Base-by-base conservation (phyloP, 768 basidiomycete genomes). In the Leccinum obscurum region DNA sequence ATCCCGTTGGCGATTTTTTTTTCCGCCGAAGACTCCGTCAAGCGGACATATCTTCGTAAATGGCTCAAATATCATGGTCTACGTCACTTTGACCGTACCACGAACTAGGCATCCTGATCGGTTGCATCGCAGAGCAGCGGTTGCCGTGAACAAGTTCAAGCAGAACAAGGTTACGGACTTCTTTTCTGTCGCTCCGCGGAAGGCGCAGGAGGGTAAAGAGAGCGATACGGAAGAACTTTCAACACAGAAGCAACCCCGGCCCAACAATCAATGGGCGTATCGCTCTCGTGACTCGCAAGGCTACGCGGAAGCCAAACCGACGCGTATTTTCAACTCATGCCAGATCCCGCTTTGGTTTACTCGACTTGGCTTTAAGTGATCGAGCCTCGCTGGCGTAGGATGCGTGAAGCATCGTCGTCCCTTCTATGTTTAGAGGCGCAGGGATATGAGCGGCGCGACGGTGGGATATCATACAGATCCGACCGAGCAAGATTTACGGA, bases 101-200 rank as follows among this genome's bases (percentile, higher is more conserved):
- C 88, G 97, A 30, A 89, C 98, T 63, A 88, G 87, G 26, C 97
- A 99, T 76, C 97, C 97, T 0, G 97, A 99, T 71, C 98, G 97
- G 96, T 80, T 99, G 50, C 89, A 91, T 75, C 88, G 91, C 50
- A 83, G 97, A 50, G 93, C 98, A 11, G 90, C 89, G 15, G 91
- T 88, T 13, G 84, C 89, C 17, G 86, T 95, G 46, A 96, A 98
- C 80, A 97, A 93, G 76, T 98, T 98, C 79, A 94, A 93, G 72
- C 97, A 98, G 74, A 96, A 98, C 75, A 98, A 95, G 76, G 79
- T 98, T 56, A 95, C 94, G 0, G 94, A 98, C 66, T 98, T 98
- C 78, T 98, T 99, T 77, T 64, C 70, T n/a, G 59, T 62, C 48
- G 54, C 37, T 32, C 61, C 64, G 22, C 56, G 56, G 28, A 69